Base-by-base conservation (phyloP, 495 filamentous ascomycete genomes). In the Podospora pseudoanserina region DNA sequence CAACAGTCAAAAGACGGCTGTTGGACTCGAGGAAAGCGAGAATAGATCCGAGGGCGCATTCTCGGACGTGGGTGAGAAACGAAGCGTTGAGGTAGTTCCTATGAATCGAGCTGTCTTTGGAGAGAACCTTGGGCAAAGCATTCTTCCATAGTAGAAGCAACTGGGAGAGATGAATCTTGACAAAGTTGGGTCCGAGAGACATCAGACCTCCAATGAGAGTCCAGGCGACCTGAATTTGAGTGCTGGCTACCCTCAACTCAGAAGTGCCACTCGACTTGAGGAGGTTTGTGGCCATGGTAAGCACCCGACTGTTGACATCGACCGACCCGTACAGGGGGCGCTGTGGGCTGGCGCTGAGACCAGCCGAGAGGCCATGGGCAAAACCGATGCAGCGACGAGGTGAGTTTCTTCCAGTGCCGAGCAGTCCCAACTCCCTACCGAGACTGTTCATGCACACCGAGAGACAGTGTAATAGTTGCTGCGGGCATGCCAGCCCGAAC, bases 131-230 rank as follows among this genome's bases (percentile, higher is more conserved):
- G 4, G 95, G 95, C 44, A 99, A 81, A 3, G 95, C 94, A 79
- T 97, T 98, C 77, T 96, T 97, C 95, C 95, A 99, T 15, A 99
- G 84, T n/a, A 98, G 79, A 64, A 98, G 88, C 59, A 99, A 81
- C 77, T 98, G 95, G 3, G 94, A 94, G 20, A 99, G 84, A 80
- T 98, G 95, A 55, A 97, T 98, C 79, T 99, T 99, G 78, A 98
- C 94, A 76, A 99, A 99, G 75, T 96, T 97, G 5, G 96, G 96
- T 0, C 95, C 95, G 2, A 98, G 83, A 6, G 94, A 91, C 96
- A 98, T 98, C 27, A 99, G 79, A 0, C 95, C 95, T 44, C 95
- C 95, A 66, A 99, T 96, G 64, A 99, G 79, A 57, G 96, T 96
- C 95, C 95, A 99, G 20, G 95, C 94, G 5, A 98, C 93, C 72